Conservation (phyloP, 2,329 filamentous ascomycete species). For the Microthyrium microscopicum region DNA sequence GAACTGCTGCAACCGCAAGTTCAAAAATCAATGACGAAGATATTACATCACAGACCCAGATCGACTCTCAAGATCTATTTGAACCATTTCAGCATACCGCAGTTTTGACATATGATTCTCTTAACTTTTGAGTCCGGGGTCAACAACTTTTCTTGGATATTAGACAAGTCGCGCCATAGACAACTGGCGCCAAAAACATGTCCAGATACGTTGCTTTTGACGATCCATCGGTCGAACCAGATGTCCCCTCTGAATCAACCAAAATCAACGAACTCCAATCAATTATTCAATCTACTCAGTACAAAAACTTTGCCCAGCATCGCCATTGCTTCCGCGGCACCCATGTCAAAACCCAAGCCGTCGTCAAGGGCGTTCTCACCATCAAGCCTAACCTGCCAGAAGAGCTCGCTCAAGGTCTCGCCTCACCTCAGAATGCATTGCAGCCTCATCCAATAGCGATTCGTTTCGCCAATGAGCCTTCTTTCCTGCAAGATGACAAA, state of each 20-base stretch:
- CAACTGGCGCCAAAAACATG: too few species aligned
- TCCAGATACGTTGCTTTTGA: constrained; percentile 12
- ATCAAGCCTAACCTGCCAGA: constrained; percentile 25
- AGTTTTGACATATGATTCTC: too few species aligned
- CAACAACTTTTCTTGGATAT: too few species aligned
- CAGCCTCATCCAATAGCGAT: background rate
- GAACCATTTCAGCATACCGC: too few species aligned
- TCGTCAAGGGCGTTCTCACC: constrained; percentile 31
- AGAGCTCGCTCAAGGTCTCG: constrained; percentile 17
- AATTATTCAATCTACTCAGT: constrained; percentile 1
- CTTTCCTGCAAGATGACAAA: constrained; percentile 14
- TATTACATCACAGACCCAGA: too few species aligned
- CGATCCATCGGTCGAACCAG: background rate
- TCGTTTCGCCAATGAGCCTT: constrained; percentile 3
- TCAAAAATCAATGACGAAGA: too few species aligned
- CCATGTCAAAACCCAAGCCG: constrained; percentile 30
- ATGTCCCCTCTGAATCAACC: constrained; percentile 5
- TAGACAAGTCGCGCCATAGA: too few species aligned
- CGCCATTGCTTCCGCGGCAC: constrained; percentile 23
- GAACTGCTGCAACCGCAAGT: too few species aligned
- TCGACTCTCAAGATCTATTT: too few species aligned
- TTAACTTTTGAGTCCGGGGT: too few species aligned
- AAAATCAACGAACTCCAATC: background rate
- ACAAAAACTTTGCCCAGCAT: constrained; percentile 10
- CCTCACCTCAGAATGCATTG: background rate